These are phyloP conservation scores for Tylopilus subfusipes DNA, from an alignment of 768 basidiomycete species.

Conservation along the genomic window DNA sequence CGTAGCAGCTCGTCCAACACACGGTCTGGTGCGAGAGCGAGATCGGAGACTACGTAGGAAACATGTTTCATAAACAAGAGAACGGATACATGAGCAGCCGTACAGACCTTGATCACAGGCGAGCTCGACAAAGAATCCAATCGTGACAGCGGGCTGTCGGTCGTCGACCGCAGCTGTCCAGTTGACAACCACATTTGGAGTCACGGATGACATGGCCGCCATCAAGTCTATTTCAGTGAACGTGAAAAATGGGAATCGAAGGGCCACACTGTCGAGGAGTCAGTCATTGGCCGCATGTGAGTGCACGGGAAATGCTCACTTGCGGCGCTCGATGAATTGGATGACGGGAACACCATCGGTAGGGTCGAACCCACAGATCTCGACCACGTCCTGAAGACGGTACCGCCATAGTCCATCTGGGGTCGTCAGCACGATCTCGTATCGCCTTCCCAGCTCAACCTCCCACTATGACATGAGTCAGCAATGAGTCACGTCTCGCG, in stretches of 20 bases:
- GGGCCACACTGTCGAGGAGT: neutral
- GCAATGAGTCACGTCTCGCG: neutral
- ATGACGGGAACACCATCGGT: conserved; percentile 17
- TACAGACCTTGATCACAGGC: neutral
- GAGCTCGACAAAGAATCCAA: conserved; percentile 19
- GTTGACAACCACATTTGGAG: conserved; percentile 1
- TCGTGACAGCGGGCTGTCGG: conserved; percentile 1
- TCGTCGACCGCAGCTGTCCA: conserved; percentile 15
- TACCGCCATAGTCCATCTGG: conserved; percentile 20
- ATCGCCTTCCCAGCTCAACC: conserved; percentile 8
- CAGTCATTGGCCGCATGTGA: neutral
- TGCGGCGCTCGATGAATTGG: conserved; percentile 12
- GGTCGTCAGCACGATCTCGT: conserved; percentile 20
- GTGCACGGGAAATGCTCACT: conserved; percentile 1
- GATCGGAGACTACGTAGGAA: neutral
- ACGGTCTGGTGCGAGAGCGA: neutral
- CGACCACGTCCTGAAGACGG: conserved; percentile 17
- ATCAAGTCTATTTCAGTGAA: conserved; percentile 11
- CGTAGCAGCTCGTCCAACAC: conserved; percentile 9
- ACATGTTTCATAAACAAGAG: neutral
- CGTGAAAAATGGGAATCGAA: neutral
- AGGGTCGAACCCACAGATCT: conserved; percentile 21
- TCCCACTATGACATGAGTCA: conserved; percentile 18
- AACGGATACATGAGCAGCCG: neutral
- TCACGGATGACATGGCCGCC: neutral